Conservation (phyloP, 1,284 basidiomycete genomes). For the Athelia psychrophila region DNA sequence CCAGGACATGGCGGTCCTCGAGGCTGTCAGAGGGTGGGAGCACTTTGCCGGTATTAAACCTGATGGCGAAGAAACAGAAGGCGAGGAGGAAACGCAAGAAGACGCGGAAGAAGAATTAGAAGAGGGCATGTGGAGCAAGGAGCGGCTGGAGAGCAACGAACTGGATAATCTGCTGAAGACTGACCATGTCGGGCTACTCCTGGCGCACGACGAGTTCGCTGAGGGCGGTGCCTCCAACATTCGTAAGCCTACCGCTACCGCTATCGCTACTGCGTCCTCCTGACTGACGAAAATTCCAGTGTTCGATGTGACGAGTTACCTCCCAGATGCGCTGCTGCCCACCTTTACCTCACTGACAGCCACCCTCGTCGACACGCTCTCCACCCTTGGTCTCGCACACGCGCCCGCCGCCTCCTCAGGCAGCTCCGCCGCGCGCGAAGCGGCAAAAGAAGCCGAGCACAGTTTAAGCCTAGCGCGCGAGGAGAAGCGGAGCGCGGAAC, state of each 20-base stretch:
- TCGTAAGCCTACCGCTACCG: constrained; percentile 39
- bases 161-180: constrained; percentile 65
- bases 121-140: constrained; percentile 52
- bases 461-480: constrained; percentile 42
- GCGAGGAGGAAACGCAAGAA: constrained; percentile 27
- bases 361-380: constrained; percentile 61
- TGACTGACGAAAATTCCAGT: constrained; percentile 43
- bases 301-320: constrained; percentile 79
- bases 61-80: constrained; percentile 45
- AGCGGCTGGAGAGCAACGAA: constrained; percentile 51
- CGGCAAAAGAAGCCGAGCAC: constrained; percentile 58
- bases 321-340: constrained; percentile 82
- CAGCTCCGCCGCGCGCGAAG: constrained; percentile 64
- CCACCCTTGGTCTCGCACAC: constrained; percentile 63
- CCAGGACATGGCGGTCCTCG: constrained; percentile 98
- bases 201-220: constrained; percentile 70
- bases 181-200: constrained; percentile 72
- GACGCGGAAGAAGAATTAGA: constrained; percentile 39
- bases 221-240: constrained; percentile 44
- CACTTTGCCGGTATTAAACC: constrained; percentile 72
- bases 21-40: constrained; percentile 94
- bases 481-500: constrained; percentile 47
- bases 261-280: too few species aligned
- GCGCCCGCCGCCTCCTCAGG: constrained; percentile 21
- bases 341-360: constrained; percentile 74